Conservation (phyloP, 441 rosid species). For the Erodium moschatum region DNA sequence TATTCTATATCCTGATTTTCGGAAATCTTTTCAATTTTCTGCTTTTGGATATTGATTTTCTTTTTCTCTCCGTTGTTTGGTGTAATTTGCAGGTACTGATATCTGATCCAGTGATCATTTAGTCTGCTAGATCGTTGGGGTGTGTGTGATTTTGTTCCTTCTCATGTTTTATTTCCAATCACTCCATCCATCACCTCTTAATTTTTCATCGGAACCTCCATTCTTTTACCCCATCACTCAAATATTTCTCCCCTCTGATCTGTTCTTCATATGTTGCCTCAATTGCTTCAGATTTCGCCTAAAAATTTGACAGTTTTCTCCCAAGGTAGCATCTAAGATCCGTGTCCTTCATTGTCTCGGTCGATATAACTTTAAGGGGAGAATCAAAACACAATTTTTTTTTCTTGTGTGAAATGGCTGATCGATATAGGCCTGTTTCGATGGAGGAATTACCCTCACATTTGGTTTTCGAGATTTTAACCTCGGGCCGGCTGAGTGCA, state of each 20-base stretch:
- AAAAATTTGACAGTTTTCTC: slow-evolving; percentile 45
- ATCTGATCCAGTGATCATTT: background rate
- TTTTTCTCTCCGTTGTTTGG: background rate
- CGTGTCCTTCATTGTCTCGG: background rate
- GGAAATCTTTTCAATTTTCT: background rate
- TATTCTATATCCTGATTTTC: background rate
- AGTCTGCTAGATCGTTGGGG: slow-evolving; percentile 6
- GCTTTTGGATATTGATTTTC: background rate
- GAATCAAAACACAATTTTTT: slow-evolving; percentile 2
- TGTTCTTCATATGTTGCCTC: slow-evolving; percentile 66
- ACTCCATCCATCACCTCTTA: slow-evolving; percentile 38
- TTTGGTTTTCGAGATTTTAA: slow-evolving; percentile 75
- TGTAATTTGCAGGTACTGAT: slow-evolving; percentile 4
- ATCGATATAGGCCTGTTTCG: slow-evolving; percentile 37
- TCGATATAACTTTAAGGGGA: background rate
- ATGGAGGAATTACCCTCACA: slow-evolving; percentile 85
- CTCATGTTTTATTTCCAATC: slow-evolving; percentile 79
- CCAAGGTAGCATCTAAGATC: background rate
- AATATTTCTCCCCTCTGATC: slow-evolving; percentile 54
- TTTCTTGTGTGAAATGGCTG: slow-evolving; percentile 45
- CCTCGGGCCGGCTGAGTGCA: slow-evolving; percentile 51
- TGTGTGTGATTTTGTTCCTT: slow-evolving; percentile 30
- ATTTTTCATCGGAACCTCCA: slow-evolving; percentile 36
- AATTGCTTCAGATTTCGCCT: slow-evolving; percentile 71
- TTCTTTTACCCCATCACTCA: slow-evolving; percentile 44